A percentile compares a stretch with the other conserved stretches of the same genome.
Conservation (phyloP, 768 basidiomycete genomes). For the Zangia roseola region DNA sequence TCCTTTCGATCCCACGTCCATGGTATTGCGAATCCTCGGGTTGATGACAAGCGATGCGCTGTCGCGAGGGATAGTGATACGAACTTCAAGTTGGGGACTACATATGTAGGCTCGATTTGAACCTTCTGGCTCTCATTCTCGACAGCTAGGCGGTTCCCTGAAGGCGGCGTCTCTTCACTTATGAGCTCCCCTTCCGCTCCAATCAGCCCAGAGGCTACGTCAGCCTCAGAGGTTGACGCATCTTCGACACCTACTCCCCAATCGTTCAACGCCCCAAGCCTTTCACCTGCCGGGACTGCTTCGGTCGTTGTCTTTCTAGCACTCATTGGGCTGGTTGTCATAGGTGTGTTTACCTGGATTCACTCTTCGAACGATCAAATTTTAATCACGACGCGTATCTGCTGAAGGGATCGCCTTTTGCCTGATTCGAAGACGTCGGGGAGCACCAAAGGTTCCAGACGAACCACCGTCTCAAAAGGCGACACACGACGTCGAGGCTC, state of each 20-base stretch:
- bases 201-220: conserved; percentile 8
- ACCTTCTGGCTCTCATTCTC: too few relatives aligned
- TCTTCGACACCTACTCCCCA: not conserved
- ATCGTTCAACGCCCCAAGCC: not conserved
- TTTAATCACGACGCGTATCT: not conserved
- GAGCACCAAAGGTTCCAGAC: not conserved
- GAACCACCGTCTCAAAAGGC: conserved; percentile 6
- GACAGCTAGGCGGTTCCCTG: conserved; percentile 1
- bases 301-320: conserved; percentile 12
- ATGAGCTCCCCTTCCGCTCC: conserved; percentile 7
- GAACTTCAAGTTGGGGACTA: not conserved
- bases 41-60: conserved; percentile 1
- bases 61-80: conserved; percentile 18
- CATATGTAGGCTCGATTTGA: not conserved
- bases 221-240: not conserved
- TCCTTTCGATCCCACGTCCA: too few relatives aligned
- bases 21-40: too few relatives aligned
- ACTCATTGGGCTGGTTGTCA: conserved; percentile 15
- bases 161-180: not conserved
- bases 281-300: conserved; percentile 3
- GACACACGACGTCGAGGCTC: conserved; percentile 19
- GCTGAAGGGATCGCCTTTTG: conserved; percentile 8
- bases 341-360: conserved; percentile 25
- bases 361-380: not conserved
- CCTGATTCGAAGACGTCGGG: conserved; percentile 13